Base-by-base conservation (phyloP, 345 rosid genomes). In the Cardamine resedifolia region DNA sequence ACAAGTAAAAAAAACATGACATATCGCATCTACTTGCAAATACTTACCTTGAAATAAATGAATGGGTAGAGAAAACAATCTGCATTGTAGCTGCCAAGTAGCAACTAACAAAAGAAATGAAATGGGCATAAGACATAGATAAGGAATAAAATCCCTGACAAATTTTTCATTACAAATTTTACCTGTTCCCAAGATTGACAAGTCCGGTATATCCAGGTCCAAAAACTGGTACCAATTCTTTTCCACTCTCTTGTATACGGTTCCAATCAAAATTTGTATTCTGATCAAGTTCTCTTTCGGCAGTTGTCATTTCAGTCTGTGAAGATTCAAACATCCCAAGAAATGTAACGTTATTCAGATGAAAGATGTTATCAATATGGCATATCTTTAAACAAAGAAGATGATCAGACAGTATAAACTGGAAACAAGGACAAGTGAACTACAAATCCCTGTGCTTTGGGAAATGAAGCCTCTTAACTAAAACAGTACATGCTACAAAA, bases 81-180 rank as follows among this genome's bases (percentile, higher is more conserved):
- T 96, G 98, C 96, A 96, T 90, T 0, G 99, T 96, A 51, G 99
- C 97, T 49, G 98, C 98, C 96, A 96, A 81, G 81, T 96, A 96
- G 89, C 99, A 96, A 82, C 99, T 92, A 84, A 68, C 62, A 71
- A 75, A 76, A 18, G 72, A 66, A 78, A 69, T 59, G 55, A 33
- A 70, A 65, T 30, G 52, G 71, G 70, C 33, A 71, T 47, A 24
- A 68, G 72, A 20, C 26, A 69, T 39, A 41, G 21, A 38, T n/a
- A 10, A 68, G 41, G 58, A 38, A 56, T 23, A 45, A 64, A 62
- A 44, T 36, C 33, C 23, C 8, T 34, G 11, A 77, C 10, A 73
- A 65, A 15, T 34, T 39, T 52, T 28, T 4, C 30, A 56, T 49
- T 6, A 70, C 61, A 20, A 74, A 20, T 26, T 31, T 70, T 81